Evolutionary conservation across 768 basidiomycete genomes (phyloP).

Genomic region (Nidularia pulvinata): DNA sequence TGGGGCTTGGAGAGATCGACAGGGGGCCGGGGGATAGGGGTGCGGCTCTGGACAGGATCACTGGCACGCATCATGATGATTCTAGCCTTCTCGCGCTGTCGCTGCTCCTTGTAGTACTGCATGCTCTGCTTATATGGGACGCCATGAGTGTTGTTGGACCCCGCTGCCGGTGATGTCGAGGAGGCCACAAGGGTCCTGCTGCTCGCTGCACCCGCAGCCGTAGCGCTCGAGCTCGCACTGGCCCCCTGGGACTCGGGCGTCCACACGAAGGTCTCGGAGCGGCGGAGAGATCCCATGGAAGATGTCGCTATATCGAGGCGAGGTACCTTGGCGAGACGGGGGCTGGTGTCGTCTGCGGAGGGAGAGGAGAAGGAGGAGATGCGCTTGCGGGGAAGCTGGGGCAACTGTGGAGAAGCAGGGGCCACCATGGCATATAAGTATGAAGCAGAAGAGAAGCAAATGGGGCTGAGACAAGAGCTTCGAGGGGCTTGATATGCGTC

Average conservation of each 20-base stretch:
- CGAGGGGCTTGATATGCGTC: too few species aligned
- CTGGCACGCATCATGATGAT: not conserved
- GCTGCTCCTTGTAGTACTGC: not conserved
- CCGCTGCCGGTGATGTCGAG: not conserved
- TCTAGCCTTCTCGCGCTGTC: not conserved
- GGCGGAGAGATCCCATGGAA: too few species aligned
- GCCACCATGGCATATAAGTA: too few species aligned
- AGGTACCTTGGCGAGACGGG: too few species aligned
- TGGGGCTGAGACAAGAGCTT: too few species aligned
- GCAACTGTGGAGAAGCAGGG: too few species aligned
- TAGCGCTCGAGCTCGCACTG: not conserved
- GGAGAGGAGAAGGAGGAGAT: too few species aligned
- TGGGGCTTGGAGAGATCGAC: not conserved
- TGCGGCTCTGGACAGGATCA: not conserved
- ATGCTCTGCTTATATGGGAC: not conserved
- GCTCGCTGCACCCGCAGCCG: not conserved
- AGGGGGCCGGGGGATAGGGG: not conserved
- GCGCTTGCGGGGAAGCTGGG: too few species aligned
- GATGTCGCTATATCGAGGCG: too few species aligned
- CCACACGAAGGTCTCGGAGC: not conserved
- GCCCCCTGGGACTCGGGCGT: not conserved
- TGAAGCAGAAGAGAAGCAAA: too few species aligned
- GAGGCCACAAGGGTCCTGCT: not conserved
- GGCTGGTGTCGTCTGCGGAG: too few species aligned
- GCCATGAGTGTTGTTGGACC: too few species aligned